Evolutionary conservation across 768 basidiomycete species (phyloP).

Genomic region (Leccinum fibrillosum): DNA sequence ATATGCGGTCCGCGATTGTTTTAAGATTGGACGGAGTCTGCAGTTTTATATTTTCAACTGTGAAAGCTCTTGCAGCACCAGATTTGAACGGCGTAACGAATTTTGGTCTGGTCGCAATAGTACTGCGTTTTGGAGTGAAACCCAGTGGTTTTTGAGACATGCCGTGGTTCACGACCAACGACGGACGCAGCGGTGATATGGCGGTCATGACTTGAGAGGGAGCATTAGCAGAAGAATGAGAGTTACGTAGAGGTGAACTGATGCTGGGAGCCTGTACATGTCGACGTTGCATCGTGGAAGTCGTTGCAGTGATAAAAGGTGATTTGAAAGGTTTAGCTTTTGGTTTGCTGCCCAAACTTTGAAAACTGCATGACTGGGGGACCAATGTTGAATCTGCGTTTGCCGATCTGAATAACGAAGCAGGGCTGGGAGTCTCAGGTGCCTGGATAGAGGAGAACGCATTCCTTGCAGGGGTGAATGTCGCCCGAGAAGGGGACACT

Average conservation of each 20-base stretch:
- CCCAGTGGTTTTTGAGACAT: slow-evolving; percentile 21
- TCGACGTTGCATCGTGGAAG: slow-evolving; percentile 4
- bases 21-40: neutral
- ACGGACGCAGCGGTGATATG: slow-evolving; percentile 37
- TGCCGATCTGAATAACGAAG: slow-evolving; percentile 25
- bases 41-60: slow-evolving; percentile 1
- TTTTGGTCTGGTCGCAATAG: slow-evolving; percentile 33
- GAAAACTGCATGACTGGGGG: slow-evolving; percentile 11
- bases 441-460: slow-evolving; percentile 24
- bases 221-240: neutral
- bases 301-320: slow-evolving; percentile 33
- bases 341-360: slow-evolving; percentile 9
- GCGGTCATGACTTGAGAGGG: slow-evolving; percentile 15
- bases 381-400: slow-evolving; percentile 13
- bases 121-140: slow-evolving; percentile 24
- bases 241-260: slow-evolving; percentile 15
- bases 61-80: slow-evolving; percentile 29
- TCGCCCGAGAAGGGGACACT: slow-evolving; percentile 24
- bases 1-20: slow-evolving; percentile 13
- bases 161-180: slow-evolving; percentile 14
- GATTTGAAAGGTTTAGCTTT: slow-evolving; percentile 45
- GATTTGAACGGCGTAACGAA: slow-evolving; percentile 65
- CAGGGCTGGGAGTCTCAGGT: slow-evolving; percentile 41
- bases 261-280: slow-evolving; percentile 31
- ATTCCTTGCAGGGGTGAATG: slow-evolving; percentile 39